These are phyloP conservation scores for Entomortierella chlamydospora DNA, from an alignment of 192 early-diverging fungal genomes.

Conservation along the genomic window DNA sequence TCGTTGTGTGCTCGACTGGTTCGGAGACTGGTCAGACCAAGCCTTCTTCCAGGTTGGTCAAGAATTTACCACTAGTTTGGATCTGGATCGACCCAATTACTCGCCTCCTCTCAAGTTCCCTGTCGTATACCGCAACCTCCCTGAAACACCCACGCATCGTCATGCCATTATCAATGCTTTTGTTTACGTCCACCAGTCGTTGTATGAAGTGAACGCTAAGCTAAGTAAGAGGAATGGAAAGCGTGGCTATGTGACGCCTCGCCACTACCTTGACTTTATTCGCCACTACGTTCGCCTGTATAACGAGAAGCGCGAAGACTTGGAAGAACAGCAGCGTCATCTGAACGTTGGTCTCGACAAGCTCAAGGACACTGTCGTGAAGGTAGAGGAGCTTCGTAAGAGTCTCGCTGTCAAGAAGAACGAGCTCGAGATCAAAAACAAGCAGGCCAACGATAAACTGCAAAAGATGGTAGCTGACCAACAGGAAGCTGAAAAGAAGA, in stretches of 20 bases:
- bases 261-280: constrained; percentile 99
- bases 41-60: constrained; percentile 98
- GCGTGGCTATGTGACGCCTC: constrained; percentile 92
- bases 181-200: constrained; percentile 92
- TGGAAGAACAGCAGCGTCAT: constrained; percentile 99
- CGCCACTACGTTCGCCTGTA: constrained; percentile 91
- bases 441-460: constrained; percentile 95
- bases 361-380: constrained; percentile 91
- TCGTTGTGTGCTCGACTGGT: constrained; percentile 99
- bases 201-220: constrained; percentile 87
- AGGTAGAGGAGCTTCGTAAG: constrained; percentile 93
- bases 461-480: constrained; percentile 95
- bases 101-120: constrained; percentile 79
- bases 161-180: constrained; percentile 91
- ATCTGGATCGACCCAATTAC: constrained; percentile 83
- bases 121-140: constrained; percentile 76
- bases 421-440: constrained; percentile 88
- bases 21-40: constrained; percentile 98
- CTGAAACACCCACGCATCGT: constrained; percentile 80
- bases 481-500: constrained; percentile 92
- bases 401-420: constrained; percentile 87
- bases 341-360: constrained; percentile 98
- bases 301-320: constrained; percentile 91
- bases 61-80: constrained; percentile 93
- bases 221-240: constrained; percentile 85